Percentiles rank a stretch among this genome's conserved stretches.
Conservation (phyloP, 2,329 filamentous ascomycete genomes). For the Sclerotinia glacialis region DNA sequence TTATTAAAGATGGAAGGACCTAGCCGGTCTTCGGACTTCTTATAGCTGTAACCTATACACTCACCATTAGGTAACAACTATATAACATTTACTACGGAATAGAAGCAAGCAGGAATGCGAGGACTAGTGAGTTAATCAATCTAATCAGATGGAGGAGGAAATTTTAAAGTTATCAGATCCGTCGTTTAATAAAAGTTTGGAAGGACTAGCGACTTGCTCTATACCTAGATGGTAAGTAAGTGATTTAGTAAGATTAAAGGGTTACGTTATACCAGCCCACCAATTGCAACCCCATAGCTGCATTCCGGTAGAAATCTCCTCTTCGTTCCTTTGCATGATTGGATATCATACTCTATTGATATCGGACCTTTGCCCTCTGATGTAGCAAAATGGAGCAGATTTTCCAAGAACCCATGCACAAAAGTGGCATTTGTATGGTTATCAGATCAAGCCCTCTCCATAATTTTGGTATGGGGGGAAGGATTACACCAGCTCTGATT, state of each 20-base stretch:
- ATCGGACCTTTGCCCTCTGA: not conserved
- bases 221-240: not conserved
- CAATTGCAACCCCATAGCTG: not conserved
- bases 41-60: not conserved
- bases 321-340: not conserved
- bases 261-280: not conserved
- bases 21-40: too few relatives aligned
- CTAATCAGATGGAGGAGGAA: constrained; percentile 8
- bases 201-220: not conserved
- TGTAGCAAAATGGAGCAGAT: not conserved
- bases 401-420: not conserved
- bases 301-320: not conserved
- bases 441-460: not conserved
- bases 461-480: not conserved
- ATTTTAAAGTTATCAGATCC: constrained; percentile 21
- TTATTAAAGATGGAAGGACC: not conserved
- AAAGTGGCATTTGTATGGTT: constrained; percentile 2
- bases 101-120: not conserved
- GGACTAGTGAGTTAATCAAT: too few relatives aligned
- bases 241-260: not conserved
- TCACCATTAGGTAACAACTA: not conserved
- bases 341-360: not conserved
- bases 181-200: not conserved
- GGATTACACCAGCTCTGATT: constrained; percentile 4
- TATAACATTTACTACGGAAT: not conserved